A percentile compares a stretch with the other conserved stretches of the same genome.
phyloP scores from a whole-genome alignment of 2,329 filamentous ascomycete genomes.

The Trichoderma sp. region DNA sequence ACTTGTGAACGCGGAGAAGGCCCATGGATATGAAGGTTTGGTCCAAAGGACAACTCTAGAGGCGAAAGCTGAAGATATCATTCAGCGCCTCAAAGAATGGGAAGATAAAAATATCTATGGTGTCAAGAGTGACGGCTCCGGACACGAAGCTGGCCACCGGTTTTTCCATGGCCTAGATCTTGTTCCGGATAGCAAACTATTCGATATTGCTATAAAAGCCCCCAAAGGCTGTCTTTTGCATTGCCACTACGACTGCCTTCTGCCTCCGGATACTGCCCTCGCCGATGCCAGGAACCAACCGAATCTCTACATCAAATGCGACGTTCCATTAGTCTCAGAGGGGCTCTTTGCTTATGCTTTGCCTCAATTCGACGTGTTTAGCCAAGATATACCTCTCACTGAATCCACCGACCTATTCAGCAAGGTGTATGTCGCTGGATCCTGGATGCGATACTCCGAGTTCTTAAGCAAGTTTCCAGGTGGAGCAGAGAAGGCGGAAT shows the following conservation, averaged over 20 bases:
- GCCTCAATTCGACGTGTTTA: constrained; percentile 60
- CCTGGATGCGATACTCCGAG: not conserved
- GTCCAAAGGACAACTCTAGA: not conserved
- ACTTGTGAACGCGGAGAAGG: not conserved
- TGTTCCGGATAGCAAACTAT: constrained; percentile 64
- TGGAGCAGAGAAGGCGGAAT: not conserved
- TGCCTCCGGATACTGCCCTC: not conserved
- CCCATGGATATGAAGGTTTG: not conserved
- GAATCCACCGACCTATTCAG: constrained; percentile 46
- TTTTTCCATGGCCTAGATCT: constrained; percentile 6
- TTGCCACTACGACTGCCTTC: constrained; percentile 73
- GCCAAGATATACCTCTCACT: constrained; percentile 51
- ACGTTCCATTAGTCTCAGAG: constrained; percentile 75
- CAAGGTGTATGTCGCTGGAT: not conserved
- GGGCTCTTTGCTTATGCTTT: constrained; percentile 68
- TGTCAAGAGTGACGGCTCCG: not conserved
- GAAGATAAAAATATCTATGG: constrained; percentile 1
- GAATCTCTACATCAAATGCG: constrained; percentile 58
- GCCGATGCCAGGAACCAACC: not conserved
- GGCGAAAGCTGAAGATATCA: not conserved
- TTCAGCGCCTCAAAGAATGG: not conserved
- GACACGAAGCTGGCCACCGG: not conserved
- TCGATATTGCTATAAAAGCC: constrained; percentile 79
- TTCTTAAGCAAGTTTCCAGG: not conserved
- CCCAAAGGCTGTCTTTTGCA: constrained; percentile 86